phyloP scores from a whole-genome alignment of 345 rosid species.

The Punica granatum region DNA sequence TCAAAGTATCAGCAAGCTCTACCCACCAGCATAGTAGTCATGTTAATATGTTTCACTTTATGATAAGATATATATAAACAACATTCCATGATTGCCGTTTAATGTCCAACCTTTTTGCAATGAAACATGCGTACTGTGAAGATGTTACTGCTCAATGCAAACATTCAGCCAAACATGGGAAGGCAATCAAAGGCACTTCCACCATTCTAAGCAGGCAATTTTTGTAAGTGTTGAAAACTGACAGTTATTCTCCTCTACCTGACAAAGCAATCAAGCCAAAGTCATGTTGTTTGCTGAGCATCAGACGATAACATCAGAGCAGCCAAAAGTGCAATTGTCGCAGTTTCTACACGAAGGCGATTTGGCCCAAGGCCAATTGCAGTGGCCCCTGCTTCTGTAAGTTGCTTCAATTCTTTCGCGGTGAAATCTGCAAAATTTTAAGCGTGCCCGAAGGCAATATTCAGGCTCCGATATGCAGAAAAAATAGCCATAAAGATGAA shows the following conservation, averaged over 20 bases:
- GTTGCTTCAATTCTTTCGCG: constrained; percentile 46
- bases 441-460: background rate
- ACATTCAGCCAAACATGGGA: background rate
- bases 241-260: background rate
- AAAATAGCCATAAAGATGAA: background rate
- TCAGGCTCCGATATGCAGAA: background rate
- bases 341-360: constrained; percentile 86
- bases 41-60: background rate
- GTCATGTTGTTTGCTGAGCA: constrained; percentile 26
- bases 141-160: background rate
- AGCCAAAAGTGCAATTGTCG: constrained; percentile 71
- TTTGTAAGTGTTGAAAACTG: background rate
- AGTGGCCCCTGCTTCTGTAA: constrained; percentile 59
- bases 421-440: constrained; percentile 36
- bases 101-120: background rate
- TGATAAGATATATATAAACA: background rate
- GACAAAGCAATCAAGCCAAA: constrained; percentile 8
- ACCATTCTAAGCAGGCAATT: too few species aligned
- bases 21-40: background rate
- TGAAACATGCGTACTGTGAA: background rate
- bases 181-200: too few species aligned
- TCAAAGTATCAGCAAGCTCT: too few species aligned
- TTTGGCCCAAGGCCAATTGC: constrained; percentile 80
- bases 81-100: background rate
- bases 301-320: constrained; percentile 83